Percentiles rank a stretch among this genome's conserved stretches.
These are phyloP conservation scores for Cadophora sp. DNA, from an alignment of 2,329 filamentous ascomycete species.

Conservation along the genomic window DNA sequence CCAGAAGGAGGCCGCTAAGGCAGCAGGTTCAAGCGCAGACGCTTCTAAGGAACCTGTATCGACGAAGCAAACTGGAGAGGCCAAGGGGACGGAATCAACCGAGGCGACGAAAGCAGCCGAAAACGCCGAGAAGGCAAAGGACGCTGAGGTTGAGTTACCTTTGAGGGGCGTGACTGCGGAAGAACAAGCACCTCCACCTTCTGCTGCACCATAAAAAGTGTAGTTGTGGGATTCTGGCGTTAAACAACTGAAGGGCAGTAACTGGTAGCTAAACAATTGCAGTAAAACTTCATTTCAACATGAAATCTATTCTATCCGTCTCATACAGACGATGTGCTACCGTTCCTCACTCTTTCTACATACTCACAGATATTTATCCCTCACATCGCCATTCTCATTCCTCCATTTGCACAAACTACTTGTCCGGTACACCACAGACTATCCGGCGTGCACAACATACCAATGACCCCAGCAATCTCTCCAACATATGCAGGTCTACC, in stretches of 20 bases:
- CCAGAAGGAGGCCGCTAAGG: conserved; percentile 30
- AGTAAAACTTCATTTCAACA: conserved; percentile 19
- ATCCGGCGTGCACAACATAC: conserved; percentile 76
- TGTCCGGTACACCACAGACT: conserved; percentile 81
- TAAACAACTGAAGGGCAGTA: conserved; percentile 18
- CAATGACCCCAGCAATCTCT: conserved; percentile 79
- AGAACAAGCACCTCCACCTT: conserved; percentile 44
- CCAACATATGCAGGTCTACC: conserved; percentile 68
- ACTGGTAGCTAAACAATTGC: conserved; percentile 16
- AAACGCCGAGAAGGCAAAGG: conserved; percentile 40
- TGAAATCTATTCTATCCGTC: conserved; percentile 1
- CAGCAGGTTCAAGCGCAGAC: conserved; percentile 14
- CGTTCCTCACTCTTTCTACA: neutral
- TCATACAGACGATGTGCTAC: neutral
- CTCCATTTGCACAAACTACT: conserved; percentile 82
- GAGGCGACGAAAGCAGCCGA: neutral
- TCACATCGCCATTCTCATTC: conserved; percentile 44
- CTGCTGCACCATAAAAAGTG: conserved; percentile 38
- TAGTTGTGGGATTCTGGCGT: conserved; percentile 30
- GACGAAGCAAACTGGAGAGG: neutral
- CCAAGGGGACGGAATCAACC: neutral
- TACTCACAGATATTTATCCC: neutral
- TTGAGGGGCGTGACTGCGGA: conserved; percentile 41
- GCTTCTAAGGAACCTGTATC: conserved; percentile 1
- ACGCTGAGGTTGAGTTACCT: conserved; percentile 35